Percentiles rank a stretch among this genome's conserved stretches.
Conservation (phyloP, 2,329 filamentous ascomycete species). For the Ustulina deusta region DNA sequence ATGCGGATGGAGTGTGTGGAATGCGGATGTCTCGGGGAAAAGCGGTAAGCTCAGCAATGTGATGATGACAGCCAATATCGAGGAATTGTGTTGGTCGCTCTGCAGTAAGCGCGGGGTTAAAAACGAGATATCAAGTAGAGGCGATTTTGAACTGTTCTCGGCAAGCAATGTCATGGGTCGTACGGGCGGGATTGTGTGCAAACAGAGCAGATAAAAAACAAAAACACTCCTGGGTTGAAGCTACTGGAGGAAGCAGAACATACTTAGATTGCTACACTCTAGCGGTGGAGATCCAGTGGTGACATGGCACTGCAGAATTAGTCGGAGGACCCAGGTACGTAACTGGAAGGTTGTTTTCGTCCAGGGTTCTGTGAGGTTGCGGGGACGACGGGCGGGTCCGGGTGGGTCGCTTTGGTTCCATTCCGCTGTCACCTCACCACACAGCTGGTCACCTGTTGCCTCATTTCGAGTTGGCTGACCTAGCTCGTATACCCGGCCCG, state of each 20-base stretch:
- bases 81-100: constrained; percentile 26
- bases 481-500: constrained; percentile 6
- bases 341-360: constrained; percentile 41
- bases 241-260: constrained; percentile 15
- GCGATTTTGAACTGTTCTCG: constrained; percentile 3
- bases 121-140: constrained; percentile 3
- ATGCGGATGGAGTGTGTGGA: constrained; percentile 38
- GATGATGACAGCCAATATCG: constrained; percentile 5
- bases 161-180: constrained; percentile 21
- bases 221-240: constrained; percentile 7
- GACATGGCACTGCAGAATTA: constrained; percentile 48
- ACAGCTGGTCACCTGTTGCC: not conserved
- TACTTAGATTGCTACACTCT: constrained; percentile 17
- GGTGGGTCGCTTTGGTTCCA: constrained; percentile 12
- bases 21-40: constrained; percentile 35
- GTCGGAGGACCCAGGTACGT: constrained; percentile 26
- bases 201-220: constrained; percentile 10
- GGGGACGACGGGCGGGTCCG: constrained; percentile 40
- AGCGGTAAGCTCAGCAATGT: constrained; percentile 8
- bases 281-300: constrained; percentile 40
- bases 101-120: constrained; percentile 32
- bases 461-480: constrained; percentile 15
- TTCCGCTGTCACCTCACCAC: constrained; percentile 20
- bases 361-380: constrained; percentile 35
- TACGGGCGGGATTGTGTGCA: constrained; percentile 4